phyloP scores from a whole-genome alignment of 2,329 filamentous ascomycete genomes.

The Fusarium concolor region DNA sequence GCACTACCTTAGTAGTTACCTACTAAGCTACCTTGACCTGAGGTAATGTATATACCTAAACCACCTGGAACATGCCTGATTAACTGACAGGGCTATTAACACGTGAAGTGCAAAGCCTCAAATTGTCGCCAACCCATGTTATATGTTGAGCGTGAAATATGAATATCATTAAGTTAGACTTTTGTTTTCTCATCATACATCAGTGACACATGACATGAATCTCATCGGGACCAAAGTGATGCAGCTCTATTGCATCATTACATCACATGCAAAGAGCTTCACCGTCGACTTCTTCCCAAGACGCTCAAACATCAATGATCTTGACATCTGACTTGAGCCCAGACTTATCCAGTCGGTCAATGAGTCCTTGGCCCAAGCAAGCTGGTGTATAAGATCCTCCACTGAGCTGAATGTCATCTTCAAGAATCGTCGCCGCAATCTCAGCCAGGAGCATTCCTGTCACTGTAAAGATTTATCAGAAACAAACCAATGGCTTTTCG shows the following conservation, averaged over 20 bases:
- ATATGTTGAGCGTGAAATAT: no score
- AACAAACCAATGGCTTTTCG: neutral
- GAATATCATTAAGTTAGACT: neutral
- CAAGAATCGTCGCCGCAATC: slow-evolving; percentile 72
- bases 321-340: slow-evolving; percentile 73
- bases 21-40: neutral
- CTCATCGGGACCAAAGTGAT: neutral
- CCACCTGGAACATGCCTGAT: slow-evolving; percentile 8
- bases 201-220: neutral
- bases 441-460: slow-evolving; percentile 73
- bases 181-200: neutral
- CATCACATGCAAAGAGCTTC: slow-evolving; percentile 6
- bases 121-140: no score
- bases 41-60: neutral
- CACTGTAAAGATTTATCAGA: slow-evolving; percentile 56
- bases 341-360: slow-evolving; percentile 70
- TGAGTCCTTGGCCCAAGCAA: slow-evolving; percentile 73
- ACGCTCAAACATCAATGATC: slow-evolving; percentile 47
- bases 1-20: neutral
- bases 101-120: neutral
- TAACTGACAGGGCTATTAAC: neutral
- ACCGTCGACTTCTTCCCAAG: neutral
- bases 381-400: slow-evolving; percentile 80
- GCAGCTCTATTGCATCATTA: neutral
- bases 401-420: slow-evolving; percentile 68